These are phyloP conservation scores for Collybia sordida DNA, from an alignment of 768 basidiomycete genomes.

Conservation along the genomic window DNA sequence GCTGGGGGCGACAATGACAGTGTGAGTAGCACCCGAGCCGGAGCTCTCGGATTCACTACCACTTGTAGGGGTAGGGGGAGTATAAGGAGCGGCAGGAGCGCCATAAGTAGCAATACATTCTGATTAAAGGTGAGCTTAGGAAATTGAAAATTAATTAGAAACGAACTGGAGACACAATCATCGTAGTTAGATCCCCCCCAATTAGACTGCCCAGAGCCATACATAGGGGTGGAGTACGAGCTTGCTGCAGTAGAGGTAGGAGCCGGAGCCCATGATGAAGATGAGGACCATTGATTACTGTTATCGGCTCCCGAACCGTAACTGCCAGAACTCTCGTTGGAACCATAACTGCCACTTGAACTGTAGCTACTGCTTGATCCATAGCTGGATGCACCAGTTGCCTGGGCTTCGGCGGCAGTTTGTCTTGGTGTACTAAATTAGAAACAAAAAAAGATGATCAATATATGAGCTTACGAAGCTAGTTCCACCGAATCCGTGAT, in stretches of 20 bases:
- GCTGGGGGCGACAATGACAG: constrained; percentile 75
- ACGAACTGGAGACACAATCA: constrained; percentile 70
- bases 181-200: constrained; percentile 62
- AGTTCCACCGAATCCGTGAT: constrained; percentile 38
- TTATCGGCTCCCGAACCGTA: no score
- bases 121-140: constrained; percentile 20
- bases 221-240: constrained; percentile 42
- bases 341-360: constrained; percentile 12
- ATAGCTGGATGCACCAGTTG: constrained; percentile 14
- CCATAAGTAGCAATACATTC: constrained; percentile 71
- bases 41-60: constrained; percentile 25
- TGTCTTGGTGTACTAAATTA: constrained; percentile 2
- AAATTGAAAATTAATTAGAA: background rate
- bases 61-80: constrained; percentile 32
- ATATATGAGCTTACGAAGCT: constrained; percentile 29
- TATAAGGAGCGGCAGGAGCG: constrained; percentile 29
- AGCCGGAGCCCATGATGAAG: constrained; percentile 11
- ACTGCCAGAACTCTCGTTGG: constrained; percentile 10
- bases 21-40: constrained; percentile 63
- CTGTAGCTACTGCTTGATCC: constrained; percentile 20
- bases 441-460: background rate
- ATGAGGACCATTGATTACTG: constrained; percentile 14
- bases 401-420: constrained; percentile 10
- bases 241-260: constrained; percentile 23
- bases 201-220: constrained; percentile 62